A percentile compares a stretch with the other conserved stretches of the same genome.
Evolutionary conservation across 768 basidiomycete species (phyloP).

Genomic region (Russula foetens): DNA sequence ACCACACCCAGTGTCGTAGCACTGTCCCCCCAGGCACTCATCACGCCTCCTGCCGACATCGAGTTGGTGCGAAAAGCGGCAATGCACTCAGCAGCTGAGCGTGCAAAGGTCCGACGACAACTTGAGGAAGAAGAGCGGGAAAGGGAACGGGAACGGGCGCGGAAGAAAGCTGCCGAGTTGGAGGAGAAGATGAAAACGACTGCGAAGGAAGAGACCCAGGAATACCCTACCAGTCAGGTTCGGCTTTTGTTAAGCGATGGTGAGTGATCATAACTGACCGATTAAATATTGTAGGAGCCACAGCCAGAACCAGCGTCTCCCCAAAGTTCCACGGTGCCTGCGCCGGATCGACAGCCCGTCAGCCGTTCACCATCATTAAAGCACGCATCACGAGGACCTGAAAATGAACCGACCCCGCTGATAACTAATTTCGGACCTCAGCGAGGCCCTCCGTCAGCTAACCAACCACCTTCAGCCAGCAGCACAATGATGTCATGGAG

Average conservation of each 20-base stretch:
- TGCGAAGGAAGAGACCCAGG: background rate
- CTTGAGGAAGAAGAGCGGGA: slow-evolving; percentile 80
- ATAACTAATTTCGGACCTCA: slow-evolving; percentile 18
- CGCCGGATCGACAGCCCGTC: slow-evolving; percentile 1
- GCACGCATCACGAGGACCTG: slow-evolving; percentile 22
- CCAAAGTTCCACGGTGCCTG: background rate
- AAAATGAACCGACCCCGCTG: background rate
- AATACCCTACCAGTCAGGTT: background rate
- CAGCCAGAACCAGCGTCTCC: background rate
- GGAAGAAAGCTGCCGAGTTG: slow-evolving; percentile 68
- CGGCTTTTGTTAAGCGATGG: background rate
- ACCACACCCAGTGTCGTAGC: slow-evolving; percentile 17
- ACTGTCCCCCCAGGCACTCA: slow-evolving; percentile 17
- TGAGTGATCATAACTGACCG: background rate
- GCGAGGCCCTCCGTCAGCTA: slow-evolving; percentile 10
- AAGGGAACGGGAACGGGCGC: slow-evolving; percentile 71
- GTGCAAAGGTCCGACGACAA: slow-evolving; percentile 71
- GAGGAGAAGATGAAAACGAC: slow-evolving; percentile 54
- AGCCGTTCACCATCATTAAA: slow-evolving; percentile 24
- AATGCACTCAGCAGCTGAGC: slow-evolving; percentile 81
- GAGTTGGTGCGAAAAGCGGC: slow-evolving; percentile 64
- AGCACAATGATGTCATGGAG: slow-evolving; percentile 59
- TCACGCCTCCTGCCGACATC: slow-evolving; percentile 28
- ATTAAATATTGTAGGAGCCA: background rate
- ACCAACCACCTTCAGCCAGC: background rate